Conservation (phyloP, 176 grass and related monocot genomes). For the Avena sativa region DNA sequence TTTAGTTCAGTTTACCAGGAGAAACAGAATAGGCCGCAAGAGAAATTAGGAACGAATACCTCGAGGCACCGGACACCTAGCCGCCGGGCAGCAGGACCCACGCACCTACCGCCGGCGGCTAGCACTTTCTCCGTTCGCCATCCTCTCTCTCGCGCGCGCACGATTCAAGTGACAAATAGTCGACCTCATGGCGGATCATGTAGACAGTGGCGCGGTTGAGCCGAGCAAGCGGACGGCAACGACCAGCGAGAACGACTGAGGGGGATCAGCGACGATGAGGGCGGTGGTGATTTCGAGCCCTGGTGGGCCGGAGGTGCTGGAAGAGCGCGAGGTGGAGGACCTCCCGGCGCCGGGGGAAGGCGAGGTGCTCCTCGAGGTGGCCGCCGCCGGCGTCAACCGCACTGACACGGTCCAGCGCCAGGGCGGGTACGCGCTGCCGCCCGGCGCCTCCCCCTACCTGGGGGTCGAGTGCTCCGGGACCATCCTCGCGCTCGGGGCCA, state of each 20-base stretch:
- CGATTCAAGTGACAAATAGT: not conserved
- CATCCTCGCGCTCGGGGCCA: slow-evolving; percentile 58
- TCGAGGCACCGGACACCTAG: no score
- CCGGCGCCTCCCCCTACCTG: slow-evolving; percentile 68
- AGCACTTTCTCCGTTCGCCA: not conserved
- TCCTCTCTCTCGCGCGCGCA: not conserved
- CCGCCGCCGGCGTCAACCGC: slow-evolving; percentile 66
- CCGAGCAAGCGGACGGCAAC: not conserved
- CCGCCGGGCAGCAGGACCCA: not conserved
- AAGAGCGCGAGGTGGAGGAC: slow-evolving; percentile 62
- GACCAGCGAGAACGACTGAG: not conserved
- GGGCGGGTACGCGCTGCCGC: slow-evolving; percentile 55
- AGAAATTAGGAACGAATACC: not conserved
- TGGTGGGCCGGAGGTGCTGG: slow-evolving; percentile 74
- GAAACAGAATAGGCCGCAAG: not conserved
- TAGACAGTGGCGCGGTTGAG: not conserved
- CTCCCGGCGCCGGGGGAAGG: slow-evolving; percentile 46
- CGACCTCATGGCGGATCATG: not conserved
- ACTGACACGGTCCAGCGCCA: slow-evolving; percentile 78
- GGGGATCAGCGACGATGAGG: slow-evolving; percentile 55
- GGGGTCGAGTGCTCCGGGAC: slow-evolving; percentile 87
- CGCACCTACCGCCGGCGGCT: not conserved
- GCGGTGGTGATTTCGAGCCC: slow-evolving; percentile 64
- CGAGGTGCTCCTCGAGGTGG: slow-evolving; percentile 72
- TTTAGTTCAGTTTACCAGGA: no score